Evolutionary conservation across 2,329 filamentous ascomycete species (phyloP), one percentile per base, ranked within the genome.

Genomic region (Colletotrichum camelliae): DNA sequence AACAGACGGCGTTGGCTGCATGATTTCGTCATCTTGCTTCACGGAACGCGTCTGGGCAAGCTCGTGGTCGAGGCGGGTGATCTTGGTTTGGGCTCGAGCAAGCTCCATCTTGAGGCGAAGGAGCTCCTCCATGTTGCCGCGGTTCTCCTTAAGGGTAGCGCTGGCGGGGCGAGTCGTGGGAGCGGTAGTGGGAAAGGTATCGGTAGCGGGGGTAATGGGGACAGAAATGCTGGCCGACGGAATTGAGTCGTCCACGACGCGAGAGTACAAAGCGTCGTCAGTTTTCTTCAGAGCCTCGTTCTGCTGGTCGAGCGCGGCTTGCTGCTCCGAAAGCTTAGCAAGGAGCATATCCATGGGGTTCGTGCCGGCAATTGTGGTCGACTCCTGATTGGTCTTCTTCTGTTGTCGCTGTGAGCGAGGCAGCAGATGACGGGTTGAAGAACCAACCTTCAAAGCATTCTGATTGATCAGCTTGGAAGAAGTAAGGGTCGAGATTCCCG

Each of bases 281-380:
- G 80, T 76, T 12, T 79, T 80, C 74, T 88, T 89, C 58, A 91
- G 81, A 68, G 87, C 87, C 73, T 91, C 87, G 76, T 89, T 90
- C 81, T 94, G 91, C 82, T 91, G 89, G 67, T 87, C 87, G 66
- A 93, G 84, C n/a, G 88, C 82, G 58, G 87, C 86, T 80, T 93
- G 91, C 80, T 95, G 93, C 82, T 96, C 93, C n/a, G 91, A 91
- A 64, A 96, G 88, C 81, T 93, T 94, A 72, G 93, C 91, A 78
- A 96, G 87, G 67, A 96, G 90, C 75, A 93, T 93, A 80, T 97
- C 94, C 88, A 96, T 92, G 10, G 89, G 88, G 71, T 88, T 89
- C 35, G 84, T 78, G 55, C 89, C 88, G 62, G 81, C 77, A 13
- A 82, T 77, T 7, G 80, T 81, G 12, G 82, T 79, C 5, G 80